Evolutionary conservation across 1,284 basidiomycete genomes (phyloP).

Genomic region (Pascua guehoae): DNA sequence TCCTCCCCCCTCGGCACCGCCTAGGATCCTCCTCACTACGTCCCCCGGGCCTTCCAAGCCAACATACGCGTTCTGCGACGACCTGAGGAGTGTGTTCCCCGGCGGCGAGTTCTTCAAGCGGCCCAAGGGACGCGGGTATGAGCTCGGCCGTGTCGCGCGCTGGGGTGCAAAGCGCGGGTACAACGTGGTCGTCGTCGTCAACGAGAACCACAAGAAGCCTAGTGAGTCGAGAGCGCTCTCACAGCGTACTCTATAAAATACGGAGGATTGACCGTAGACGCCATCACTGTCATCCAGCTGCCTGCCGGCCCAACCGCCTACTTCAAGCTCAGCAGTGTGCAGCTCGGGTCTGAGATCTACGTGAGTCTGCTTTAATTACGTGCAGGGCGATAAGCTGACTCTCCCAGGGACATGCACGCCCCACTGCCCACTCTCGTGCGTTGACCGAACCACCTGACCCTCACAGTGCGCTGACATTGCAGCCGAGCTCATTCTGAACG

Average conservation of each 20-base stretch:
- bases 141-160: conserved; percentile 85
- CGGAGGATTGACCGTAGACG: conserved; percentile 57
- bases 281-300: conserved; percentile 85
- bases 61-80: conserved; percentile 85
- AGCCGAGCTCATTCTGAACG: conserved; percentile 90
- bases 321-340: conserved; percentile 88
- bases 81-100: conserved; percentile 86
- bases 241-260: background rate
- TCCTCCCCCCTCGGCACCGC: conserved; percentile 55
- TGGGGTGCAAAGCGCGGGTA: conserved; percentile 86
- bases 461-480: background rate
- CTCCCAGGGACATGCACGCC: conserved; percentile 80
- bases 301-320: conserved; percentile 93
- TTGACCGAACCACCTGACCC: background rate
- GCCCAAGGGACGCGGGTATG: conserved; percentile 88
- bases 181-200: conserved; percentile 84
- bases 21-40: conserved; percentile 86
- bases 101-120: conserved; percentile 89
- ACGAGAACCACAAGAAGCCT: conserved; percentile 86
- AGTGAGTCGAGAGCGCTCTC: conserved; percentile 58
- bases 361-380: conserved; percentile 52
- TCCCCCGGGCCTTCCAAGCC: conserved; percentile 77
- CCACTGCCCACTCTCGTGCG: conserved; percentile 76
- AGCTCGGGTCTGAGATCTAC: conserved; percentile 79
- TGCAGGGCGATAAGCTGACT: conserved; percentile 10